A percentile compares a stretch with the other conserved stretches of the same genome.
phyloP scores from a whole-genome alignment of 441 rosid species.

The Capsella rubella region DNA sequence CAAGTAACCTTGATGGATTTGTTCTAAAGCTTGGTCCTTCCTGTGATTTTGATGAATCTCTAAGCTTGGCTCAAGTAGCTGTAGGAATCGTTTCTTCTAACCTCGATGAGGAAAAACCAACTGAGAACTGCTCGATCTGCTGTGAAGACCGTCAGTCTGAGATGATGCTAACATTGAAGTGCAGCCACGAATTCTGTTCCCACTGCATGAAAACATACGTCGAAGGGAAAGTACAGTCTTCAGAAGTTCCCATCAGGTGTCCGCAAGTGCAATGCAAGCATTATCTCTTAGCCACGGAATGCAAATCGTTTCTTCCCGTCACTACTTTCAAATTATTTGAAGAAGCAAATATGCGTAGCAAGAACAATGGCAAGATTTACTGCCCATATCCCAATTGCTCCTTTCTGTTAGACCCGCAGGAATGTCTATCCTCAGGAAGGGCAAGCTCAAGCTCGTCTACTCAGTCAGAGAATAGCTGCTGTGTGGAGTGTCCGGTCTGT shows the following conservation, averaged over 20 bases:
- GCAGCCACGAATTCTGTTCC: slow-evolving; percentile 93
- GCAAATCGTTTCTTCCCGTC: slow-evolving; percentile 77
- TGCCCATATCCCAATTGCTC: slow-evolving; percentile 93
- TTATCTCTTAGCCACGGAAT: slow-evolving; percentile 62
- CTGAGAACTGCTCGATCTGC: slow-evolving; percentile 81
- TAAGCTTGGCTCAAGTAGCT: slow-evolving; percentile 77
- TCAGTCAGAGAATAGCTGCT: slow-evolving; percentile 67
- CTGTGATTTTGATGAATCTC: slow-evolving; percentile 61
- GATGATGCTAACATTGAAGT: slow-evolving; percentile 83
- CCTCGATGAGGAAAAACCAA: slow-evolving; percentile 48
- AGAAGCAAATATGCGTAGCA: slow-evolving; percentile 62
- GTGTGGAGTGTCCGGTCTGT: slow-evolving; percentile 84
- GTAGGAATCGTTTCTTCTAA: slow-evolving; percentile 74
- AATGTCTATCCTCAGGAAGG: slow-evolving; percentile 65
- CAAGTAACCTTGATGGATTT: slow-evolving; percentile 68
- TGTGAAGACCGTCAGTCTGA: slow-evolving; percentile 74
- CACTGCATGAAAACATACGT: slow-evolving; percentile 89
- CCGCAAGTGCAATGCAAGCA: slow-evolving; percentile 89
- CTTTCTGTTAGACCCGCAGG: slow-evolving; percentile 74
- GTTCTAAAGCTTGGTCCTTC: slow-evolving; percentile 66
- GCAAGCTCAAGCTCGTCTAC: slow-evolving; percentile 75
- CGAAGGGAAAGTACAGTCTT: slow-evolving; percentile 78
- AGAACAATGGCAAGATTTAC: slow-evolving; percentile 67
- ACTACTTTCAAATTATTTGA: slow-evolving; percentile 62
- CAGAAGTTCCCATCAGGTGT: slow-evolving; percentile 85